Percentiles rank a stretch among this genome's conserved stretches.
phyloP scores from a whole-genome alignment of 768 basidiomycete species.

The Mycena belliarum region DNA sequence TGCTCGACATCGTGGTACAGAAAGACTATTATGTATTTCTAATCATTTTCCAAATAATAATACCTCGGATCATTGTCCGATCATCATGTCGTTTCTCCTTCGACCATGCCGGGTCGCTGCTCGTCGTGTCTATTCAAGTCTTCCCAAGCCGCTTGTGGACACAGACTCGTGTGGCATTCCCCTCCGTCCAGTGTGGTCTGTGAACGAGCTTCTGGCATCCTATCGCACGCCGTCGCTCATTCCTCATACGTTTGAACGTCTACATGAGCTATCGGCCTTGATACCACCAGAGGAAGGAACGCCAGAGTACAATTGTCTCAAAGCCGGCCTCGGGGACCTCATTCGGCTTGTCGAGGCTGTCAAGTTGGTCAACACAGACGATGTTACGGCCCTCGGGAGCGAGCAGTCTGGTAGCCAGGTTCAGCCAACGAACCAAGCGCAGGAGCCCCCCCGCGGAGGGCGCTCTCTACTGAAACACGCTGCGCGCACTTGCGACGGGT shows the following conservation, averaged over 20 bases:
- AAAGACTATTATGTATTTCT: too few species aligned
- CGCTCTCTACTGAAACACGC: conserved; percentile 53
- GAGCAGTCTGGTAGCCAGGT: conserved; percentile 38
- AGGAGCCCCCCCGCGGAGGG: conserved; percentile 32
- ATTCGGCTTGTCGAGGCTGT: conserved; percentile 82
- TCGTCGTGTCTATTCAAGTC: conserved; percentile 15
- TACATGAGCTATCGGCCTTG: conserved; percentile 76
- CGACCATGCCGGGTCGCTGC: conserved; percentile 27
- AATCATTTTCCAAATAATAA: too few species aligned
- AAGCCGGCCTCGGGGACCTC: conserved; percentile 66
- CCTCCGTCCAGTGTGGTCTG: conserved; percentile 73
- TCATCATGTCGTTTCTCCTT: conserved; percentile 23
- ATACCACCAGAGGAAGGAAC: conserved; percentile 63
- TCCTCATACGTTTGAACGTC: conserved; percentile 54
- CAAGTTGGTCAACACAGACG: conserved; percentile 53
- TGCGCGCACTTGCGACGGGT: conserved; percentile 47
- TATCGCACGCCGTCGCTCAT: conserved; percentile 70
- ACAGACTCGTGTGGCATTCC: conserved; percentile 70
- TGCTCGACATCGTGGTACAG: conserved; percentile 32
- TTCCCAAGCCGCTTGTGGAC: conserved; percentile 18
- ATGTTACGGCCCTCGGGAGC: conserved; percentile 26
- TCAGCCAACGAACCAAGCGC: conserved; percentile 34
- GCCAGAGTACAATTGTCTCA: conserved; percentile 49
- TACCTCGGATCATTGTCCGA: too few species aligned
- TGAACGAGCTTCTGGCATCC: conserved; percentile 72